Conservation (phyloP, 108 stramenopile species). For the Pinguiococcus pyrenoidosus region DNA sequence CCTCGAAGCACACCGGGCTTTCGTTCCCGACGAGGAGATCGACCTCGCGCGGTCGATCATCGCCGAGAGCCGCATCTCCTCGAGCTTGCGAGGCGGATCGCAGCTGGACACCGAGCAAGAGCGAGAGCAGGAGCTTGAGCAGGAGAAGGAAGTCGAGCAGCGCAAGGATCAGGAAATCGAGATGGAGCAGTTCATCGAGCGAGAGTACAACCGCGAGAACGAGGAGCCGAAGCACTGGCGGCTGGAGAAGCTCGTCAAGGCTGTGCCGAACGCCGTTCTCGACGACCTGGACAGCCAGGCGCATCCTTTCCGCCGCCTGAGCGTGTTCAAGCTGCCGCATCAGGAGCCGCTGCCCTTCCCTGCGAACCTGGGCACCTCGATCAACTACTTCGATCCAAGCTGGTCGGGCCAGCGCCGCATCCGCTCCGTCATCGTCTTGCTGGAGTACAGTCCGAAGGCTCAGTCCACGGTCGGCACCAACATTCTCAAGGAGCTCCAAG, state of each 20-base stretch:
- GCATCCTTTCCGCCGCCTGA: constrained; percentile 16
- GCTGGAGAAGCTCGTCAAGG: background rate
- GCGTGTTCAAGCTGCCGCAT: background rate
- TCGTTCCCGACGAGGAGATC: constrained; percentile 28
- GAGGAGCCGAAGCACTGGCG: constrained; percentile 49
- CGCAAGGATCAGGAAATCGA: constrained; percentile 56
- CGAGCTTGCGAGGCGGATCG: background rate
- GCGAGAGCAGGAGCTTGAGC: constrained; percentile 24
- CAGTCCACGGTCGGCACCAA: background rate
- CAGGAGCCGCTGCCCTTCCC: constrained; percentile 30
- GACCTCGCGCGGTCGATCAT: background rate
- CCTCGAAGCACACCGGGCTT: constrained; percentile 55
- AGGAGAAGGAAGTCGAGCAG: constrained; percentile 19
- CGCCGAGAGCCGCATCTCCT: constrained; percentile 12
- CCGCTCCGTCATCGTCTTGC: constrained; percentile 88
- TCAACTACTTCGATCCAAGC: constrained; percentile 81
- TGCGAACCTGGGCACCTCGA: constrained; percentile 49
- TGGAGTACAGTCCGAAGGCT: constrained; percentile 51
- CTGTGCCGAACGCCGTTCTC: background rate
- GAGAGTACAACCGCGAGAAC: constrained; percentile 86
- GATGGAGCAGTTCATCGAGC: constrained; percentile 71
- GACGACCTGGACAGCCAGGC: constrained; percentile 14
- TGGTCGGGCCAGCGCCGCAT: constrained; percentile 86
- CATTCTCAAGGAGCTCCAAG: constrained; percentile 7
- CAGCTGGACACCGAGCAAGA: constrained; percentile 69